A percentile compares a stretch with the other conserved stretches of the same genome.
Conservation (phyloP, 768 basidiomycete species). For the Hericium erinaceus region DNA sequence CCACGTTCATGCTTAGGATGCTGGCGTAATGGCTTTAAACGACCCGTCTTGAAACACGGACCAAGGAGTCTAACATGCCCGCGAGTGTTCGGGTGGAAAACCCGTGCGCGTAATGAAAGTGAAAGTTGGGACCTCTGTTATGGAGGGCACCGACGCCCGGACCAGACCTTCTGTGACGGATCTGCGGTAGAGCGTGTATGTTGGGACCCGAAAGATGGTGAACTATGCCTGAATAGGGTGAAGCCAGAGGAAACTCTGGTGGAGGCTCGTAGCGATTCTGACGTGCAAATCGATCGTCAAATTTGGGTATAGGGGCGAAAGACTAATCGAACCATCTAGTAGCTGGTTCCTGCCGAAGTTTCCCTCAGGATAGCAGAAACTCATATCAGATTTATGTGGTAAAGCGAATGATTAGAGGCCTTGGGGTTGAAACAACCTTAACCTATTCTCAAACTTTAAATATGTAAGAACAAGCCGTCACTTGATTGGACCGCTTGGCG, state of each 20-base stretch:
- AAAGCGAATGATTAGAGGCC: slow-evolving; percentile 90
- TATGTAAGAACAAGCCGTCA: slow-evolving; percentile 48
- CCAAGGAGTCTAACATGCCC: slow-evolving; percentile 81
- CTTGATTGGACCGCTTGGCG: slow-evolving; percentile 40
- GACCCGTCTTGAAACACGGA: slow-evolving; percentile 81
- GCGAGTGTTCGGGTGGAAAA: slow-evolving; percentile 74
- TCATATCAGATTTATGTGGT: slow-evolving; percentile 49
- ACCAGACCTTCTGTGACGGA: slow-evolving; percentile 64
- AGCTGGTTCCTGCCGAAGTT: slow-evolving; percentile 90
- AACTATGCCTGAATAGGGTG: slow-evolving; percentile 85
- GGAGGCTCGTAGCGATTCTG: slow-evolving; percentile 94
- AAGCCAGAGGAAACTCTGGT: slow-evolving; percentile 96
- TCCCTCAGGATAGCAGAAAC: slow-evolving; percentile 69
- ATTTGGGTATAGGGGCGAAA: slow-evolving; percentile 95
- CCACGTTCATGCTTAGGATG: slow-evolving; percentile 60
- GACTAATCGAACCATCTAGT: slow-evolving; percentile 94
- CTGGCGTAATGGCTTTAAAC: slow-evolving; percentile 73
- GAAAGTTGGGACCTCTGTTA: slow-evolving; percentile 54
- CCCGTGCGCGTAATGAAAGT: slow-evolving; percentile 64
- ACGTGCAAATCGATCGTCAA: slow-evolving; percentile 94
- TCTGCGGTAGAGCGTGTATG: slow-evolving; percentile 76
- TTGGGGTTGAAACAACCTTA: slow-evolving; percentile 84
- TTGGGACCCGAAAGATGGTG: slow-evolving; percentile 88
- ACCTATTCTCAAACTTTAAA: slow-evolving; percentile 73
- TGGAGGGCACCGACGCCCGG: slow-evolving; percentile 68